These are phyloP conservation scores for Medicago ruthenica DNA, from an alignment of 306 rosid genomes.

Conservation along the genomic window DNA sequence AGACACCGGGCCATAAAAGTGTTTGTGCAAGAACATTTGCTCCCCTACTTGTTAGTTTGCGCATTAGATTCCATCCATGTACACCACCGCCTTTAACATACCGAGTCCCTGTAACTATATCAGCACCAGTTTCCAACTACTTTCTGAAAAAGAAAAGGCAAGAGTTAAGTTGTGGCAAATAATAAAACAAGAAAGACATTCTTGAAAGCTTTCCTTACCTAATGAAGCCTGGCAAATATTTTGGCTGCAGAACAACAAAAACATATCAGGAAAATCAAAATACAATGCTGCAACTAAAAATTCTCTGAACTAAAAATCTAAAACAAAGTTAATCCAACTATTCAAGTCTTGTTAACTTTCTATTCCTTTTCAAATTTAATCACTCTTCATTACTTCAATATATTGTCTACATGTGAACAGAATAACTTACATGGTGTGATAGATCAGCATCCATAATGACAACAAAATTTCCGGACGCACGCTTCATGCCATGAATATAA, in stretches of 20 bases:
- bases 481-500: conserved; percentile 90
- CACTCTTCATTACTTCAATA: conserved; percentile 21
- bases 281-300: neutral
- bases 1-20: conserved; percentile 93
- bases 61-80: conserved; percentile 99
- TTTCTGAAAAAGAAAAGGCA: conserved; percentile 57
- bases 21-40: conserved; percentile 99
- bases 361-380: conserved; percentile 25
- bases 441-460: conserved; percentile 98
- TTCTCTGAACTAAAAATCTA: conserved; percentile 20
- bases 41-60: conserved; percentile 95
- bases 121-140: conserved; percentile 83
- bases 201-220: conserved; percentile 55
- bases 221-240: conserved; percentile 86
- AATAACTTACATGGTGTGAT: conserved; percentile 82
- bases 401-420: conserved; percentile 11
- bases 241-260: conserved; percentile 72
- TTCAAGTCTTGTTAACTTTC: neutral
- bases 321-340: conserved; percentile 2
- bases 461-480: conserved; percentile 91
- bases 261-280: conserved; percentile 35
- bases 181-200: conserved; percentile 22
- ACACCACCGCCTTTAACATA: conserved; percentile 95
- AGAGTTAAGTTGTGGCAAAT: conserved; percentile 8
- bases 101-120: conserved; percentile 94